Evolutionary conservation across 768 basidiomycete species (phyloP), one percentile per base, ranked within the genome.

Genomic region (Hygrocybe coccinea): DNA sequence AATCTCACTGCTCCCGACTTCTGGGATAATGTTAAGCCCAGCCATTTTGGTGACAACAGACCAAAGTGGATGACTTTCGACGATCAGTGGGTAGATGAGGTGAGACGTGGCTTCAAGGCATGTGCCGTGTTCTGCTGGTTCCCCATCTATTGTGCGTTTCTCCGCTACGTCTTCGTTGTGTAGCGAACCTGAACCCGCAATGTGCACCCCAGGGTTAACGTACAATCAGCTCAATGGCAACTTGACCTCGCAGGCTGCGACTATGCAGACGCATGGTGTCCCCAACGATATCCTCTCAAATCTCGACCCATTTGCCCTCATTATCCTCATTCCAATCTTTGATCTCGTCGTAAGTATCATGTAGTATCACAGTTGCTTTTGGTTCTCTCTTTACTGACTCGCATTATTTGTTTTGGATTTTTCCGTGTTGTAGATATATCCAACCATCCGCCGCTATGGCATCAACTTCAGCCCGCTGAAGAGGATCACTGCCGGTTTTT

Each of bases 221-320:
- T 89, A 89, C 68, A 87, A 85, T 65, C 89, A 91, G 64, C 62
- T 91, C 52, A 84, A 85, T 72, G 87, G 84, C 71, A 91, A 90
- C 66, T 62, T 91, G 67, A 83, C 80, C 1, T 89, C 89, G 4
- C 87, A 89, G 68, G 89, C 89, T 19, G 88, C 87, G 1, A 85
- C 84, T 0, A 89, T 91, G 89, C 66, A 66, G 7, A 83, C 83
- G 1, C 73, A 88, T 59, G 85, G 86, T 46, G 45, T 86, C 29
- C 87, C 87, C 5, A 91, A 91, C 60, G 89, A 91, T 60, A 75
- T 91, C 38, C 67, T 91, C 55, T 87, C 86, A 52, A 91, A 90
- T 67, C 73, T 90, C 50, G 86, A 91, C 61, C 89, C 89, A 3
- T 69, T 91, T 52, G 82, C 85, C 5, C 76, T 91, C 56, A 81